A percentile compares a stretch with the other conserved stretches of the same genome.
Evolutionary conservation across 345 rosid species (phyloP).

Genomic region (Lepidium didymum): DNA sequence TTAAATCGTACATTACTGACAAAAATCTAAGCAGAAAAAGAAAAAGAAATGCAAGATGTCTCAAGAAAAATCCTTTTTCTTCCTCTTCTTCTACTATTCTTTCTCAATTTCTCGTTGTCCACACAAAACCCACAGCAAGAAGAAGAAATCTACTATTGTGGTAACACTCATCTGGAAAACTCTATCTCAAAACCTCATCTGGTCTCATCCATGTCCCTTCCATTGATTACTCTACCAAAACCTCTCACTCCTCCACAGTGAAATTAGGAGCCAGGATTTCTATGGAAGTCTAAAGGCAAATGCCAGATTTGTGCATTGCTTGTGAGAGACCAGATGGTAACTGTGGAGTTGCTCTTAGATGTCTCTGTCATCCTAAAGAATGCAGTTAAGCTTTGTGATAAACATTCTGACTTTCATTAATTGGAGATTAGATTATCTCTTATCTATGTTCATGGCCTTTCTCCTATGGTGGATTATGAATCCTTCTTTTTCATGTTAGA

Average conservation of each 20-base stretch:
- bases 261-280: conserved; percentile 41
- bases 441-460: neutral
- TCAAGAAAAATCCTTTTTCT: conserved; percentile 23
- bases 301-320: conserved; percentile 47
- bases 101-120: conserved; percentile 10
- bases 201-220: conserved; percentile 43
- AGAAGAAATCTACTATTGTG: conserved; percentile 19
- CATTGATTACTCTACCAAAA: conserved; percentile 37
- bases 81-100: conserved; percentile 11
- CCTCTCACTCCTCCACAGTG: conserved; percentile 31
- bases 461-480: neutral
- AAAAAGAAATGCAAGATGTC: conserved; percentile 19
- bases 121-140: conserved; percentile 4
- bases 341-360: conserved; percentile 55
- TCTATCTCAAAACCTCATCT: conserved; percentile 43
- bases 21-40: neutral
- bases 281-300: conserved; percentile 50
- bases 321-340: conserved; percentile 56
- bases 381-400: conserved; percentile 43
- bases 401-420: neutral
- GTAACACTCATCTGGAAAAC: conserved; percentile 35
- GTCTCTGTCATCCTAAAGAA: conserved; percentile 58
- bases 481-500: too few relatives aligned
- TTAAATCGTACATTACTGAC: neutral
- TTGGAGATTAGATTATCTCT: neutral